Evolutionary conservation across 2,329 filamentous ascomycete species (phyloP).

Genomic region (Gaeumannomyces sp.): DNA sequence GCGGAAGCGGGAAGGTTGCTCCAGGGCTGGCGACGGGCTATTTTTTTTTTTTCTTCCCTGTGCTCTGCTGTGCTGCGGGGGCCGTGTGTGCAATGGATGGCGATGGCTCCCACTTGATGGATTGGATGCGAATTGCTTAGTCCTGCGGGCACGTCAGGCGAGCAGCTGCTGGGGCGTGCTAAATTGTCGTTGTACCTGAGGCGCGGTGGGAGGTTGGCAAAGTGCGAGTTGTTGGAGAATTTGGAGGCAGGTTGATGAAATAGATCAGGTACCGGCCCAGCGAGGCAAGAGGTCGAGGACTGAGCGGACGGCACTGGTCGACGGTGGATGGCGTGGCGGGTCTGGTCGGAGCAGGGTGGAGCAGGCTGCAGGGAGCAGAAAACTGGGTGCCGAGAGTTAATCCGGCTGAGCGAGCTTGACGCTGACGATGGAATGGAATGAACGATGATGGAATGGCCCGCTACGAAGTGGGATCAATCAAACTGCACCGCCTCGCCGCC

Average conservation of each 20-base stretch:
- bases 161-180: background rate
- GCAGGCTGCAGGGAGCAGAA: background rate
- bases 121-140: background rate
- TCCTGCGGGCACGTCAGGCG: background rate
- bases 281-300: background rate
- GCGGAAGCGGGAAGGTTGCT: background rate
- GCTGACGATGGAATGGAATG: background rate
- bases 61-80: background rate
- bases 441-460: slow-evolving; percentile 1
- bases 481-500: background rate
- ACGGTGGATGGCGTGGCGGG: background rate
- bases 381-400: slow-evolving; percentile 1
- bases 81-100: background rate
- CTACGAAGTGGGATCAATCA: slow-evolving; percentile 1
- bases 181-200: background rate
- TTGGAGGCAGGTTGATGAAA: background rate
- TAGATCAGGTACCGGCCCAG: background rate
- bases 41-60: slow-evolving; percentile 4
- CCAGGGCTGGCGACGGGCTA: slow-evolving; percentile 4
- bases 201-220: background rate
- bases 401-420: background rate
- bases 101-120: background rate
- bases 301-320: background rate
- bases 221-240: slow-evolving; percentile 1
- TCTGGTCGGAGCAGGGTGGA: background rate